Conservation (phyloP, 495 filamentous ascomycete species). For the Usnea hakonensis region DNA sequence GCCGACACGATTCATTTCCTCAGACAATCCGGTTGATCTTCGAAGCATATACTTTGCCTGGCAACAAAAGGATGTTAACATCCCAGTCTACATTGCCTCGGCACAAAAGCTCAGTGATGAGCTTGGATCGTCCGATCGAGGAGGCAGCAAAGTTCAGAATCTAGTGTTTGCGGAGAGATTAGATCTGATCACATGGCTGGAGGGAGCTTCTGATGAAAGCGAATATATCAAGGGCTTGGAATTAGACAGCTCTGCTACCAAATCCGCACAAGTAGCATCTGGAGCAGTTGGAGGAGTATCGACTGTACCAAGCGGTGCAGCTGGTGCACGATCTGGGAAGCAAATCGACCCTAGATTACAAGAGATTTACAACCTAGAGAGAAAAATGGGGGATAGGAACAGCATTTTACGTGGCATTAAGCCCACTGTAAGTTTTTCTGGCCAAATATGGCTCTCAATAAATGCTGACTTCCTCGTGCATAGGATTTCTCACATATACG, state of each 20-base stretch:
- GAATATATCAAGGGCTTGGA: slow-evolving; percentile 85
- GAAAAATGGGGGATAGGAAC: slow-evolving; percentile 88
- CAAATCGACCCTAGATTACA: slow-evolving; percentile 70
- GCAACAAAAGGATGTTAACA: slow-evolving; percentile 79
- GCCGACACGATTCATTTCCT: slow-evolving; percentile 75
- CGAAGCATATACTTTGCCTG: slow-evolving; percentile 93
- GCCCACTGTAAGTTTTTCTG: slow-evolving; percentile 58
- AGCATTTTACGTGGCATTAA: slow-evolving; percentile 81
- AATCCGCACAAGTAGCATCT: slow-evolving; percentile 34
- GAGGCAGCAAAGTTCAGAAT: slow-evolving; percentile 57
- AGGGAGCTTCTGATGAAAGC: slow-evolving; percentile 77
- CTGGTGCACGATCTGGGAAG: slow-evolving; percentile 49
- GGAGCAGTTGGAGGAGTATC: slow-evolving; percentile 37
- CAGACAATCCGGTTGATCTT: slow-evolving; percentile 68
- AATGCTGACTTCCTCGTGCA: slow-evolving; percentile 19
- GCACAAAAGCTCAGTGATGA: slow-evolving; percentile 75
- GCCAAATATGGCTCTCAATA: neutral
- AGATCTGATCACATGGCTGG: slow-evolving; percentile 85
- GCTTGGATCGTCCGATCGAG: slow-evolving; percentile 49
- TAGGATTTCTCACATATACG: slow-evolving; percentile 95
- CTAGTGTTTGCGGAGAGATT: slow-evolving; percentile 83
- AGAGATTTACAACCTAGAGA: slow-evolving; percentile 84
- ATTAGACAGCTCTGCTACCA: slow-evolving; percentile 43
- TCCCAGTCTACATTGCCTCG: slow-evolving; percentile 81
- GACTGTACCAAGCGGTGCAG: slow-evolving; percentile 37